These are phyloP conservation scores for Colletotrichum cuscutae DNA, from an alignment of 2,329 filamentous ascomycete species.

Conservation along the genomic window DNA sequence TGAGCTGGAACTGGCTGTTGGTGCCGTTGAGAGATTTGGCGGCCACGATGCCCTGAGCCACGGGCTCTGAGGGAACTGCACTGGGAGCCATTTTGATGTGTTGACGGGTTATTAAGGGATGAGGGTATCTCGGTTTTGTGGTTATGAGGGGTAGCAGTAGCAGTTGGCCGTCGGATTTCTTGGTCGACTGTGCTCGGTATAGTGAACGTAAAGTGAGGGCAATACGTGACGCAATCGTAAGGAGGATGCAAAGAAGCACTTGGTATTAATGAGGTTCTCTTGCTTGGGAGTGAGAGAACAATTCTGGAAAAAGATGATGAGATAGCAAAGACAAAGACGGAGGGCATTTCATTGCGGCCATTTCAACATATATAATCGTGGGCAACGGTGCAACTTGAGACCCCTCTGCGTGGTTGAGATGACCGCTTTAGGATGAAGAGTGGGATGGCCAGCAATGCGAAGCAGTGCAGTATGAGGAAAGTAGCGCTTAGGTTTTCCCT, in stretches of 20 bases:
- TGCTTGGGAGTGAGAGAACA: neutral
- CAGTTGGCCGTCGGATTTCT: neutral
- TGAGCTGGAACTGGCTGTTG: slow-evolving; percentile 23
- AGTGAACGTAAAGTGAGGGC: neutral
- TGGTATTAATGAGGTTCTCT: neutral
- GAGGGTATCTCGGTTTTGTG: slow-evolving; percentile 9
- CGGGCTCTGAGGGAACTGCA: slow-evolving; percentile 22
- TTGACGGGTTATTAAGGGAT: neutral
- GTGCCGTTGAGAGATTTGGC: slow-evolving; percentile 24
- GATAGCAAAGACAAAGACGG: neutral
- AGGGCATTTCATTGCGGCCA: neutral
- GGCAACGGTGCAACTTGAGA: neutral
- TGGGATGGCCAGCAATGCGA: slow-evolving; percentile 22
- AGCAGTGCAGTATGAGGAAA: slow-evolving; percentile 26
- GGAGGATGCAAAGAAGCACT: neutral
- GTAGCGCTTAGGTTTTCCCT: slow-evolving; percentile 26
- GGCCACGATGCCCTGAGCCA: slow-evolving; percentile 19
- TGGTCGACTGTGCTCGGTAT: neutral
- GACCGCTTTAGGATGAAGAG: slow-evolving; percentile 17
- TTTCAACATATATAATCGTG: slow-evolving; percentile 25
- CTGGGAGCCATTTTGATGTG: slow-evolving; percentile 31
- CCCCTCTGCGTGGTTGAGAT: slow-evolving; percentile 25
- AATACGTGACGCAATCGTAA: neutral
- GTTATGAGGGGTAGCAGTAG: slow-evolving; percentile 6
- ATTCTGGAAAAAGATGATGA: neutral